Evolutionary conservation across 345 rosid species (phyloP).

Genomic region (Pistacia integerrima): DNA sequence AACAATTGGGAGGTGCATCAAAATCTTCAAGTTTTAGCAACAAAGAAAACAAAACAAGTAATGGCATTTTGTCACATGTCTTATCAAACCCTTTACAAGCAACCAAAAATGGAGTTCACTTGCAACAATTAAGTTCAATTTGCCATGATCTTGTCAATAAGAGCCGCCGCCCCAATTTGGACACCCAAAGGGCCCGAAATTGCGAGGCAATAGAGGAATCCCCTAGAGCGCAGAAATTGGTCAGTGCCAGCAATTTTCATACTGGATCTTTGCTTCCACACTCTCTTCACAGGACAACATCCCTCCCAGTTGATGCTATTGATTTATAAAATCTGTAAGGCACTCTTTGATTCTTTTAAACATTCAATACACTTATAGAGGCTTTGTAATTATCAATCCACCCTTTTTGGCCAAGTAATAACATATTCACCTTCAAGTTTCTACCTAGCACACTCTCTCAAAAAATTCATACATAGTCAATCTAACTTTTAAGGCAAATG

Average conservation of each 20-base stretch:
- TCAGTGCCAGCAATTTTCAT: conserved; percentile 35
- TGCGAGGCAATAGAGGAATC: conserved; percentile 27
- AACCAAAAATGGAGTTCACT: conserved; percentile 17
- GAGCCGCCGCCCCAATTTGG: conserved; percentile 41
- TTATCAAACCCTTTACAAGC: conserved; percentile 18
- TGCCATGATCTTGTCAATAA: conserved; percentile 17
- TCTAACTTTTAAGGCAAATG: too few relatives aligned
- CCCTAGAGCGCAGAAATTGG: conserved; percentile 21
- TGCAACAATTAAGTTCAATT: conserved; percentile 24
- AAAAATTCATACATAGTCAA: neutral
- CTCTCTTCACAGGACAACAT: conserved; percentile 60
- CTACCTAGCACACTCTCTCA: neutral
- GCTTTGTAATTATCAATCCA: conserved; percentile 28
- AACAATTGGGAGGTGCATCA: conserved; percentile 36
- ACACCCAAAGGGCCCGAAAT: conserved; percentile 32
- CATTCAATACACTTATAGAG: conserved; percentile 29
- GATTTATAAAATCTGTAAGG: conserved; percentile 36
- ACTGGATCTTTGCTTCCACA: conserved; percentile 44
- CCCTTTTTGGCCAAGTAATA: conserved; percentile 12
- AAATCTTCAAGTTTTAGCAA: conserved; percentile 29
- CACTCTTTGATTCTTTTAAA: conserved; percentile 37
- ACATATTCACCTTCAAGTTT: neutral
- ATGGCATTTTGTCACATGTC: conserved; percentile 18
- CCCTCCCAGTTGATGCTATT: conserved; percentile 76
- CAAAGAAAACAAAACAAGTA: conserved; percentile 23